Conservation (phyloP, 805 yeast species). For the Metschnikowia kunwiensis region DNA sequence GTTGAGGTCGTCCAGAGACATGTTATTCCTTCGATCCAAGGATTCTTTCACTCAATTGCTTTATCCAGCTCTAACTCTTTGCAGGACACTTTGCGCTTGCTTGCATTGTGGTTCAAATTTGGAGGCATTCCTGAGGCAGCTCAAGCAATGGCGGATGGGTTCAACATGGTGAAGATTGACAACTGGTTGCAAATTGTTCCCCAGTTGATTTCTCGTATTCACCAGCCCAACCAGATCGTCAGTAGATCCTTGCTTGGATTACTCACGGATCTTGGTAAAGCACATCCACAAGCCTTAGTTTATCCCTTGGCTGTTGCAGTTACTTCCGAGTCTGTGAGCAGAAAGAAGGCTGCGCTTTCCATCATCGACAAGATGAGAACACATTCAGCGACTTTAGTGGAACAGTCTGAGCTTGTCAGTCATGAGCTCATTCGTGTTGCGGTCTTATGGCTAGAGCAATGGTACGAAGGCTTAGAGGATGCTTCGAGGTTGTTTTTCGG, state of each 20-base stretch:
- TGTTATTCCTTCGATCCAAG: slow-evolving; percentile 93
- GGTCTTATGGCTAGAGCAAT: slow-evolving; percentile 94
- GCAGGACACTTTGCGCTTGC: slow-evolving; percentile 85
- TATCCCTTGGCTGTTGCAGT: slow-evolving; percentile 95
- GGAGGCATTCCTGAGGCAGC: slow-evolving; percentile 94
- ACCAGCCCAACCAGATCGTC: slow-evolving; percentile 87
- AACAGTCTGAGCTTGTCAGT: slow-evolving; percentile 92
- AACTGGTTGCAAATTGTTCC: slow-evolving; percentile 96
- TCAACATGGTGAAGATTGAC: slow-evolving; percentile 81
- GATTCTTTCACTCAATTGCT: slow-evolving; percentile 92
- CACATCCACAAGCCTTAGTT: slow-evolving; percentile 95
- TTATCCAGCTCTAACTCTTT: slow-evolving; percentile 81
- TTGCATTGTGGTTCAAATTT: slow-evolving; percentile 93
- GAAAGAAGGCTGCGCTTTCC: slow-evolving; percentile 88
- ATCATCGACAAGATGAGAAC: slow-evolving; percentile 90
- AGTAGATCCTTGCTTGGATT: slow-evolving; percentile 75
- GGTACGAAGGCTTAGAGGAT: slow-evolving; percentile 97
- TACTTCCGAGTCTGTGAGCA: slow-evolving; percentile 83
- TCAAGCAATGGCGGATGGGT: slow-evolving; percentile 85
- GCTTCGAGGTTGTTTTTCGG: slow-evolving; percentile 92
- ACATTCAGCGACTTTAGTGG: slow-evolving; percentile 80
- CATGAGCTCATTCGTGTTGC: slow-evolving; percentile 91
- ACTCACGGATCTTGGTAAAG: slow-evolving; percentile 83
- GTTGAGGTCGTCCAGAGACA: slow-evolving; percentile 72
- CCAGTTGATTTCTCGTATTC: slow-evolving; percentile 92